Evolutionary conservation across 257 asterid genomes (phyloP).

Genomic region (Solanum rostratum): DNA sequence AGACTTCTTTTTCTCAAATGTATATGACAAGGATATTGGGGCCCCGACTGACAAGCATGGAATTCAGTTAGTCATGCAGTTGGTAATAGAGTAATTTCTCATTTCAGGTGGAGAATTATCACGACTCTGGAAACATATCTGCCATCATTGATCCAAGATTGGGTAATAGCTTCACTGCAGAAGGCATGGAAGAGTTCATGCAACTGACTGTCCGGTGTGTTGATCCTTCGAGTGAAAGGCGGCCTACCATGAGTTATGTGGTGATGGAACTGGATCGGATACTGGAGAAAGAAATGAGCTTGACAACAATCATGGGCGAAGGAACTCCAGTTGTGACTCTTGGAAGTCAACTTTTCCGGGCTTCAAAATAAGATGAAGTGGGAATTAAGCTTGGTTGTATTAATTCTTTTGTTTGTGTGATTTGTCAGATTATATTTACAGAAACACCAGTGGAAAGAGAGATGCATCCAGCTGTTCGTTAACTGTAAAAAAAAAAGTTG

Average conservation of each 20-base stretch:
- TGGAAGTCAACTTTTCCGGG: constrained; percentile 86
- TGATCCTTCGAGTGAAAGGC: constrained; percentile 64
- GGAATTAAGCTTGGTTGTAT: background rate
- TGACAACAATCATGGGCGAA: constrained; percentile 89
- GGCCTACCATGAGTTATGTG: constrained; percentile 63
- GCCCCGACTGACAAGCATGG: background rate
- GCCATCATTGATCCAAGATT: constrained; percentile 55
- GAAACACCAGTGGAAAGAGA: constrained; percentile 6
- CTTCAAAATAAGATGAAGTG: constrained; percentile 30
- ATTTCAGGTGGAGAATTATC: constrained; percentile 56
- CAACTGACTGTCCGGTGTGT: constrained; percentile 48
- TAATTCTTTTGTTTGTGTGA: constrained; percentile 12
- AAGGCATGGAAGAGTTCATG: constrained; percentile 79
- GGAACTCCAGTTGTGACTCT: constrained; percentile 81
- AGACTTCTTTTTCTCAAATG: background rate
- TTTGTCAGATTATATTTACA: background rate
- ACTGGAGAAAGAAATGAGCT: constrained; percentile 81
- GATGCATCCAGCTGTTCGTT: constrained; percentile 49
- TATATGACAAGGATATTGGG: background rate
- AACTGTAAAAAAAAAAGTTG: constrained; percentile 52
- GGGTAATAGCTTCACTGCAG: constrained; percentile 68
- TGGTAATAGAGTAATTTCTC: background rate
- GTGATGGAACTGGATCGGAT: constrained; percentile 71
- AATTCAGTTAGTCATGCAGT: background rate
- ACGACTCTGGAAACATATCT: constrained; percentile 45